Percentiles rank a stretch among this genome's conserved stretches.
Conservation (phyloP, 225 moss, liverwort and hornwort genomes). For the Polytrichum commune region DNA sequence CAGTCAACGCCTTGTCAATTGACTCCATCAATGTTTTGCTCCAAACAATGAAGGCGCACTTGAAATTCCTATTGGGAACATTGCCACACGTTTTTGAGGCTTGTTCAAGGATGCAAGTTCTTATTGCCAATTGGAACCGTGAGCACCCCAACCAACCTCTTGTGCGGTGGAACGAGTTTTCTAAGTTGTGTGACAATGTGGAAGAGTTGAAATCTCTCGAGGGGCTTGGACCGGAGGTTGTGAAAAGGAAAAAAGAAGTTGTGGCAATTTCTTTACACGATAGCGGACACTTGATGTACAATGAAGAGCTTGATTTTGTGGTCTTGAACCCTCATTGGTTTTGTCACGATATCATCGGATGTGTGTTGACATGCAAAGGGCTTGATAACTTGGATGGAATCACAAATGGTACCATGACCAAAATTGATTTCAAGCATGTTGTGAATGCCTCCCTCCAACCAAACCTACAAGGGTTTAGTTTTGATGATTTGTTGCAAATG, state of each 20-base stretch:
- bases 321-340: constrained; percentile 33
- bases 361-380: too few relatives aligned
- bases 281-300: constrained; percentile 33
- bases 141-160: neutral
- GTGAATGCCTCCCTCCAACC: constrained; percentile 3
- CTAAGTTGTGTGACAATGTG: neutral
- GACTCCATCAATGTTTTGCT: neutral
- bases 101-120: neutral
- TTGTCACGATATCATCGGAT: constrained; percentile 17
- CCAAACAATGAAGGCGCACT: rapidly evolving
- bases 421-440: constrained; percentile 21
- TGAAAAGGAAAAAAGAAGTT: neutral
- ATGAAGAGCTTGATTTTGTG: constrained; percentile 14
- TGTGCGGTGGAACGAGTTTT: neutral
- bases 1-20: neutral
- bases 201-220: neutral
- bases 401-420: neutral
- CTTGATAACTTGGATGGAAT: neutral
- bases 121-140: neutral
- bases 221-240: neutral
- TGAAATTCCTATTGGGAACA: neutral
- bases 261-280: constrained; percentile 28
- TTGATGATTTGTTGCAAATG: neutral
- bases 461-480: constrained; percentile 11
- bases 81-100: neutral